Percentiles rank a stretch among this genome's conserved stretches.
Conservation (phyloP, 2,329 filamentous ascomycete genomes). For the Dactylonectria estremocensis region DNA sequence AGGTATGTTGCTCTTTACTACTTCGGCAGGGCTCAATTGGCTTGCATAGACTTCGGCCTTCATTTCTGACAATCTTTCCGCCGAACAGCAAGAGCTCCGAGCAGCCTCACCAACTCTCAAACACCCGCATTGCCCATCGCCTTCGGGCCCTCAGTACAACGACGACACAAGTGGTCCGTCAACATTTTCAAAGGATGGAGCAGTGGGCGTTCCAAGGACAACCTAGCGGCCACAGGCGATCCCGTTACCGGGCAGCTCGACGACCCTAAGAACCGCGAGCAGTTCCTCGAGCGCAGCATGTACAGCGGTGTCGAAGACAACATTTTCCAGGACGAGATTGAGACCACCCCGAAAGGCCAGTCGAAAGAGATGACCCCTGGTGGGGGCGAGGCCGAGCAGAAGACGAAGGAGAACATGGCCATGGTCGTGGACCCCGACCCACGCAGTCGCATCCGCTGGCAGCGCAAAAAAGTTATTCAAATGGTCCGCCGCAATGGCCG, state of each 20-base stretch:
- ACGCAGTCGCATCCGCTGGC: constrained; percentile 78
- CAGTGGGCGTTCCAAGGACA: constrained; percentile 49
- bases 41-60: constrained; percentile 23
- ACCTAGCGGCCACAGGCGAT: constrained; percentile 48
- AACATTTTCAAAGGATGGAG: constrained; percentile 58
- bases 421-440: constrained; percentile 83
- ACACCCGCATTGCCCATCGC: constrained; percentile 36
- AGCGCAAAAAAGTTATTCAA: constrained; percentile 87
- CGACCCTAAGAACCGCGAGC: constrained; percentile 59
- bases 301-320: constrained; percentile 66
- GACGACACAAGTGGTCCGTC: constrained; percentile 62
- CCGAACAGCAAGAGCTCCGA: constrained; percentile 42
- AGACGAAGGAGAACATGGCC: constrained; percentile 68
- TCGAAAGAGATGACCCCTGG: constrained; percentile 34
- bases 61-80: constrained; percentile 32
- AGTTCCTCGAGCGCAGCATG: constrained; percentile 58
- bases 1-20: constrained; percentile 62
- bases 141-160: constrained; percentile 44
- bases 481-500: constrained; percentile 74
- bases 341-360: constrained; percentile 52
- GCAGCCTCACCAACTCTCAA: constrained; percentile 36
- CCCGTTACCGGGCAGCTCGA: constrained; percentile 55
- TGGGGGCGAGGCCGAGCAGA: constrained; percentile 55
- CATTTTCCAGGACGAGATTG: constrained; percentile 74
- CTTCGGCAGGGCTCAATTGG: constrained; percentile 38